Base-by-base conservation (phyloP, 805 yeast species). In the Nakazawaea ernobii region DNA sequence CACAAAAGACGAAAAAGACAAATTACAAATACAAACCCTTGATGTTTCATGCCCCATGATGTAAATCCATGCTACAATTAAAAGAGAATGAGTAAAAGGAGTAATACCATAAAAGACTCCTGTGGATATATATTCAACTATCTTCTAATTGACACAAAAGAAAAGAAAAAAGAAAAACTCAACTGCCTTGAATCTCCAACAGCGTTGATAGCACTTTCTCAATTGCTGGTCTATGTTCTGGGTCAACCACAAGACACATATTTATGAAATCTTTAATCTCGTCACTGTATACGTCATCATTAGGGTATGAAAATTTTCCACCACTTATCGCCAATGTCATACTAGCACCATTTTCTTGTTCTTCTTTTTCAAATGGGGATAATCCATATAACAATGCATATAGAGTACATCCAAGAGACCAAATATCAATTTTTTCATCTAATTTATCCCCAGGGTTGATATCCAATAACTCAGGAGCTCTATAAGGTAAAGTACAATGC, bases 401-500 rank as follows among this genome's bases (percentile, higher is more conserved):
- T 14, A 89, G 61, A 1, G 89, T 71, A 59, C 97, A 89, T 0
- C 98, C 98, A 28, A 91, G 63, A 3, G 95, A 84, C 98, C 98
- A 91, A 26, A 92, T 79, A 62, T 91, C 98, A 4, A 86, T 82
- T 50, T 77, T 76, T 57, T 87, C 95, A 52, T 82, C 80, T 39
- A 91, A 71, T 6, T 64, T 64, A n/a, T 77, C 63, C 37, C 84
- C 83, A 1, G 87, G 75, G 39, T 78, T 79, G 35, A 89, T 84
- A 58, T 89, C 92, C 49, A 91, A 66, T 40, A 92, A 69, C 59
- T 91, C 98, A 0, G 98, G 98, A 0, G 97, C 96, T 36, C 95
- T 70, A 62, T 85, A 92, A 1, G 95, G 89, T 46, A 88, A 65
- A 1, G 96, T 85, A 58, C 96, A 87, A 61, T 86, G 88, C 57